Evolutionary conservation across 108 stramenopile genomes (phyloP), one percentile per base, ranked within the genome.

Genomic region (Stephanodiscus triporus): DNA sequence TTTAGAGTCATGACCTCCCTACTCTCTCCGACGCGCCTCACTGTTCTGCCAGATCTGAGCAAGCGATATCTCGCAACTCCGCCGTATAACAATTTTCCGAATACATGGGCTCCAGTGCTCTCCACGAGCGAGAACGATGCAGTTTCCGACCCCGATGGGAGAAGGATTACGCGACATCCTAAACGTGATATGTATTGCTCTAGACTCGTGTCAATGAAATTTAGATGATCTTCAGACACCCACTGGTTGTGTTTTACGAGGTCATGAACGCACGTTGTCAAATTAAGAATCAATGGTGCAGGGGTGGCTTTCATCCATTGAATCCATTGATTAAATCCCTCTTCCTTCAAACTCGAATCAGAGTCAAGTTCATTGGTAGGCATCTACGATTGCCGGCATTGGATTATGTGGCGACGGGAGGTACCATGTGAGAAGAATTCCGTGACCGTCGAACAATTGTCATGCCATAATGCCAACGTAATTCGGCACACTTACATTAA

Each of bases 231-330:
- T 58, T 82, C 63, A 0, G 86, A 68, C 17, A 92, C 71, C 77
- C 77, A 78, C 10, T 53, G 70, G 24, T 78, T 64, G n/a, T 77
- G n/a, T 10, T 22, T 61, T 1, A 19, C 63, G 16, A 79, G 34
- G 48, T 79, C 50, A 51, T 68, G 71, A 29, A 72, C 50, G 32
- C 63, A 61, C 10, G 58, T 45, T 49, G 90, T 88, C 55, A 91
- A 65, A 75, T 93, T 89, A 27, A 93, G 76, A 59, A 89, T 72
- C 11, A 85, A 59, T 11, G 90, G 87, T 7, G 87, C 75, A 0
- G 90, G 90, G 10, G 82, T 40, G 29, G 85, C 65, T 70, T 84
- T 89, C 87, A 93, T 91, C 92, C 92, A 93, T 73, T 86, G 78
- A 27, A 91, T 63, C 88, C 92, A 93, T 72, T 63, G 70, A 58